These are phyloP conservation scores for Thyridium curvatum DNA, from an alignment of 2,329 filamentous ascomycete genomes.

Conservation along the genomic window DNA sequence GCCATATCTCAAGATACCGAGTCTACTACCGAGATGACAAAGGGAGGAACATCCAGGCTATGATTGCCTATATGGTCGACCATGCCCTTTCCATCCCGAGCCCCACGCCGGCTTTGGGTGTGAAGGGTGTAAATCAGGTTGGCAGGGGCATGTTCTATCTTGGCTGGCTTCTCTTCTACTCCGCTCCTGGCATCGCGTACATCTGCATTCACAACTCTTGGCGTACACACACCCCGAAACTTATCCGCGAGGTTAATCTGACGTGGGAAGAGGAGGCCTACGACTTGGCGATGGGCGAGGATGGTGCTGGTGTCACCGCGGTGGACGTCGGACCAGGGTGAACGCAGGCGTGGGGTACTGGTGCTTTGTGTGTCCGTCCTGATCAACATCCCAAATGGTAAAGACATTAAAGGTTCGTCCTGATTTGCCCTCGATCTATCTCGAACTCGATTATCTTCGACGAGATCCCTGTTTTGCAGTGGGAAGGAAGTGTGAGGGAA, in stretches of 20 bases:
- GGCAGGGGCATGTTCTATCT: slow-evolving; percentile 24
- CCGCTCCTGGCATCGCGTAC: slow-evolving; percentile 22
- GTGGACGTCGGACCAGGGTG: no score
- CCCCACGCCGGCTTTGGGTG: slow-evolving; percentile 23
- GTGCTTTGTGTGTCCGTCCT: no score
- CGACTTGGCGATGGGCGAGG: background rate
- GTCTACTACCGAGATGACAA: slow-evolving; percentile 23
- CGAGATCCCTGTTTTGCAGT: no score
- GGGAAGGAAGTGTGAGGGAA: no score
- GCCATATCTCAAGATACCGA: no score
- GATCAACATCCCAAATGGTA: no score
- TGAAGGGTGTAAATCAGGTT: slow-evolving; percentile 15
- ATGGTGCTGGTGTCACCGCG: no score
- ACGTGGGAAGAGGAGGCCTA: slow-evolving; percentile 5
- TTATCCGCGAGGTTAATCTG: slow-evolving; percentile 2
- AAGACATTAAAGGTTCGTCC: no score
- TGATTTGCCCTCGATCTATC: no score
- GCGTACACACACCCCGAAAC: slow-evolving; percentile 20
- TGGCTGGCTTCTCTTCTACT: slow-evolving; percentile 26
- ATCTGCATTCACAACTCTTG: slow-evolving; percentile 26
- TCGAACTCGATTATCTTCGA: no score
- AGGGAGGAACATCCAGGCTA: slow-evolving; percentile 26
- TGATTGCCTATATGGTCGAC: slow-evolving; percentile 24
- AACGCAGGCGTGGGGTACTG: no score
- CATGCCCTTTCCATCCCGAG: slow-evolving; percentile 26